These are phyloP conservation scores for Heimioporus punctisporus DNA, from an alignment of 1,284 basidiomycete genomes.

Conservation along the genomic window DNA sequence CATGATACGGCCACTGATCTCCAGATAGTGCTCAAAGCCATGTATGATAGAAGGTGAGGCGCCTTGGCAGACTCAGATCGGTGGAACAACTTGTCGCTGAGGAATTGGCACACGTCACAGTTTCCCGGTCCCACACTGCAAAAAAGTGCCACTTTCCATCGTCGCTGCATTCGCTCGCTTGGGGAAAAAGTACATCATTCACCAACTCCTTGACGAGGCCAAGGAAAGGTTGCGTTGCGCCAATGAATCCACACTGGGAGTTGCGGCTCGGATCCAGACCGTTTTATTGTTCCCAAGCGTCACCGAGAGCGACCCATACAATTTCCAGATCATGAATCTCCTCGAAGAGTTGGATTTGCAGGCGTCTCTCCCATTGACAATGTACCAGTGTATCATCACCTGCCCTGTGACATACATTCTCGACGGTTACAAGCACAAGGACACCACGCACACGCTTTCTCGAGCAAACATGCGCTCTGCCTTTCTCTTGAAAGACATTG, in stretches of 20 bases:
- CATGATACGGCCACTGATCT: too few species aligned
- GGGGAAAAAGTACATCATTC: constrained; percentile 25
- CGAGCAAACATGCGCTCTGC: constrained; percentile 7
- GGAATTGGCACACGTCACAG: not conserved
- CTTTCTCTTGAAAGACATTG: constrained; percentile 5
- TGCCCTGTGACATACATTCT: constrained; percentile 5
- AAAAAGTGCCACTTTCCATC: constrained; percentile 1
- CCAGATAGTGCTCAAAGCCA: too few species aligned
- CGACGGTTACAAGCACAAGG: constrained; percentile 10
- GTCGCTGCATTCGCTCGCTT: constrained; percentile 16
- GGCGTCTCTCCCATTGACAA: constrained; percentile 12
- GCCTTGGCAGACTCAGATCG: too few species aligned
- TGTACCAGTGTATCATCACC: constrained; percentile 11
- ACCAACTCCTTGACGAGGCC: constrained; percentile 9
- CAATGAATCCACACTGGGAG: constrained; percentile 2
- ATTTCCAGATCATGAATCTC: constrained; percentile 23
- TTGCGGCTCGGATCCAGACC: not conserved
- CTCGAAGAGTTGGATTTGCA: constrained; percentile 10
- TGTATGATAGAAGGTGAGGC: too few species aligned
- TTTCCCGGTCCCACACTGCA: constrained; percentile 6
- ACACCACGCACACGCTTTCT: not conserved
- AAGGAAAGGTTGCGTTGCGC: constrained; percentile 6
- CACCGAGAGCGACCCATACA: constrained; percentile 10
- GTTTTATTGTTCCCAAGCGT: constrained; percentile 6
- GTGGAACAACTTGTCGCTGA: too few species aligned